These are phyloP conservation scores for Chenopodium quinoa DNA, from an alignment of 148 eudicot genomes.

Conservation along the genomic window DNA sequence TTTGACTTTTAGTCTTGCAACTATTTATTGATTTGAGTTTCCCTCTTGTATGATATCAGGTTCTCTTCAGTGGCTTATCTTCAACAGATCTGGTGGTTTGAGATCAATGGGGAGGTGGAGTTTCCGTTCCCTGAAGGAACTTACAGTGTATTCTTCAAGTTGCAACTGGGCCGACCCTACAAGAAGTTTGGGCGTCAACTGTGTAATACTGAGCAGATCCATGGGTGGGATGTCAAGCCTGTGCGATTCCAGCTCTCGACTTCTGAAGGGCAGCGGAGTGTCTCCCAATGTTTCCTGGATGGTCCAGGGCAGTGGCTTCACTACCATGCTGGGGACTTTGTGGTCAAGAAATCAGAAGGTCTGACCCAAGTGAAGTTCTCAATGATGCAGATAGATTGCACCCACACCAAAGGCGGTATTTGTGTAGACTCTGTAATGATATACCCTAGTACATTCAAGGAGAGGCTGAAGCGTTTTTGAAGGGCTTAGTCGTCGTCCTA, in stretches of 20 bases:
- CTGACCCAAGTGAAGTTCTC: conserved; percentile 51
- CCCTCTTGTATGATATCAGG: conserved; percentile 32
- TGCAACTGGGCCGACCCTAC: conserved; percentile 55
- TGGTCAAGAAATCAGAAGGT: conserved; percentile 35
- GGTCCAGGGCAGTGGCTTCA: conserved; percentile 62
- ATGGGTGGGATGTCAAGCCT: conserved; percentile 72
- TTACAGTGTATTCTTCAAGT: conserved; percentile 66
- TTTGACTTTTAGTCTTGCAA: not conserved
- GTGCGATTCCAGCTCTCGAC: conserved; percentile 67
- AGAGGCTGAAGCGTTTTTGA: conserved; percentile 64
- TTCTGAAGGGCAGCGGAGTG: conserved; percentile 47
- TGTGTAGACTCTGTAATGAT: conserved; percentile 68
- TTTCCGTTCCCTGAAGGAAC: conserved; percentile 72
- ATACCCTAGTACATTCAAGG: conserved; percentile 51
- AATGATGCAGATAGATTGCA: conserved; percentile 86
- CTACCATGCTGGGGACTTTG: conserved; percentile 68
- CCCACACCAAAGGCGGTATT: conserved; percentile 80
- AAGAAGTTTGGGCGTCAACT: conserved; percentile 53
- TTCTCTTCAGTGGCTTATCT: conserved; percentile 61
- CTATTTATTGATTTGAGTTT: conserved; percentile 11
- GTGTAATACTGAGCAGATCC: conserved; percentile 54
- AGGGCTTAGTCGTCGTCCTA: conserved; percentile 23
- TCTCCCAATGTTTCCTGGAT: conserved; percentile 51
- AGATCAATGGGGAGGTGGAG: conserved; percentile 66
- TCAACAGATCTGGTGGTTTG: conserved; percentile 90